These are phyloP conservation scores for Wickerhamomyces chaumierensis DNA, from an alignment of 805 yeast genomes.

Conservation along the genomic window DNA sequence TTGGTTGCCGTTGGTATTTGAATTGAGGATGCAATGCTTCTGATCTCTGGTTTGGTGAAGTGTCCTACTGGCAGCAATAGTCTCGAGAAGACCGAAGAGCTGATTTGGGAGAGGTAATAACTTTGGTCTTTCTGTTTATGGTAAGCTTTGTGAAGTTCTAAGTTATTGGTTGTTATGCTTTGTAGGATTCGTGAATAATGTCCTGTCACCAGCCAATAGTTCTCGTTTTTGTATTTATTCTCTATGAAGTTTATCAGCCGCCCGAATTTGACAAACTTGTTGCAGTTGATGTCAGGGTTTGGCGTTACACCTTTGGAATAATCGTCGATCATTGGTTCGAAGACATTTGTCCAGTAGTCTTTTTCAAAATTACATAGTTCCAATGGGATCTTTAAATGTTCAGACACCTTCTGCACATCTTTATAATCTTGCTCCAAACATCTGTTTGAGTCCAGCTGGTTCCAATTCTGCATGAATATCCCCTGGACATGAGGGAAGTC, in stretches of 20 bases:
- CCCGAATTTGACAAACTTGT: conserved; percentile 81
- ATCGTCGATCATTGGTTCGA: conserved; percentile 77
- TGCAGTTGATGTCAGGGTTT: conserved; percentile 89
- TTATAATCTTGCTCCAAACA: conserved; percentile 88
- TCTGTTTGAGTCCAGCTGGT: conserved; percentile 30
- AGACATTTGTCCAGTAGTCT: conserved; percentile 90
- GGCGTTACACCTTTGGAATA: conserved; percentile 77
- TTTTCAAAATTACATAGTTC: conserved; percentile 74
- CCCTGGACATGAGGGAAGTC: conserved; percentile 59
- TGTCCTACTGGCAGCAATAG: conserved; percentile 77
- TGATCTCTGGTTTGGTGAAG: conserved; percentile 59
- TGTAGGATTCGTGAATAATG: conserved; percentile 55
- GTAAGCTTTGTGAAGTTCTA: conserved; percentile 45
- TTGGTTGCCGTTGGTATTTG: conserved; percentile 57
- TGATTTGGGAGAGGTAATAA: conserved; percentile 69
- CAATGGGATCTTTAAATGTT: conserved; percentile 52
- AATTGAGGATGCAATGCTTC: conserved; percentile 47
- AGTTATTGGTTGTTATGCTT: conserved; percentile 20
- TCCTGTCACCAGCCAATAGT: conserved; percentile 88
- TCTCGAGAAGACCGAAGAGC: conserved; percentile 30
- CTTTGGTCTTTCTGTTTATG: conserved; percentile 76
- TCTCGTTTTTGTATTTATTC: conserved; percentile 21
- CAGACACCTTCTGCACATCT: conserved; percentile 60
- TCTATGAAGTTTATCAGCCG: conserved; percentile 47
- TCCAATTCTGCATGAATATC: conserved; percentile 80